Percentiles rank a stretch among this genome's conserved stretches.
These are phyloP conservation scores for Erythrophleum ivorense DNA, from an alignment of 331 rosid genomes.

Conservation along the genomic window DNA sequence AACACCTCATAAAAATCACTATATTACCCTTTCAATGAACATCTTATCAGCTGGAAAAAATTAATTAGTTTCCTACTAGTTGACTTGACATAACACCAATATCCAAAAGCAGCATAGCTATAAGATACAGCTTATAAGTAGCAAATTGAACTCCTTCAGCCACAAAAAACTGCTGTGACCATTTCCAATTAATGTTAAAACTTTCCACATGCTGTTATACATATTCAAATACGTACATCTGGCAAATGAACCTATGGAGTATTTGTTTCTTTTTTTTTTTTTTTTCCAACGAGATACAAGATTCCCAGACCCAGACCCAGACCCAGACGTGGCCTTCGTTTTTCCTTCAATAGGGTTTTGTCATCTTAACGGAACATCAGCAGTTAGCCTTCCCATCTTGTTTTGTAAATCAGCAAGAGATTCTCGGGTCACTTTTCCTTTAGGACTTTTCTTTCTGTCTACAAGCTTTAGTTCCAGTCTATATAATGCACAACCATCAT, in stretches of 20 bases:
- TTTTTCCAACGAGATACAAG: slow-evolving; percentile 32
- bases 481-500: slow-evolving; percentile 81
- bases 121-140: neutral
- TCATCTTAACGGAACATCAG: slow-evolving; percentile 42
- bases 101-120: slow-evolving; percentile 26
- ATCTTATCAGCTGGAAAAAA: neutral
- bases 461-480: slow-evolving; percentile 83
- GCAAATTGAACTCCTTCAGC: neutral
- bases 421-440: slow-evolving; percentile 60
- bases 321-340: slow-evolving; percentile 15
- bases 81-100: neutral
- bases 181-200: slow-evolving; percentile 23
- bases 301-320: slow-evolving; percentile 35
- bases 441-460: slow-evolving; percentile 83
- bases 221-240: slow-evolving; percentile 36
- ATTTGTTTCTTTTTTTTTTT: slow-evolving; percentile 33
- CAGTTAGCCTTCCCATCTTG: slow-evolving; percentile 58
- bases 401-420: slow-evolving; percentile 52
- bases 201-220: slow-evolving; percentile 27
- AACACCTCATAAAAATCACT: neutral
- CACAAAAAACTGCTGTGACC: neutral
- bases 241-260: neutral
- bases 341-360: slow-evolving; percentile 34
- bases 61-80: neutral
- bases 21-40: neutral